Percentiles rank a stretch among this genome's conserved stretches.
These are phyloP conservation scores for Cladosporium sp. DNA, from an alignment of 2,329 filamentous ascomycete genomes.

Conservation along the genomic window DNA sequence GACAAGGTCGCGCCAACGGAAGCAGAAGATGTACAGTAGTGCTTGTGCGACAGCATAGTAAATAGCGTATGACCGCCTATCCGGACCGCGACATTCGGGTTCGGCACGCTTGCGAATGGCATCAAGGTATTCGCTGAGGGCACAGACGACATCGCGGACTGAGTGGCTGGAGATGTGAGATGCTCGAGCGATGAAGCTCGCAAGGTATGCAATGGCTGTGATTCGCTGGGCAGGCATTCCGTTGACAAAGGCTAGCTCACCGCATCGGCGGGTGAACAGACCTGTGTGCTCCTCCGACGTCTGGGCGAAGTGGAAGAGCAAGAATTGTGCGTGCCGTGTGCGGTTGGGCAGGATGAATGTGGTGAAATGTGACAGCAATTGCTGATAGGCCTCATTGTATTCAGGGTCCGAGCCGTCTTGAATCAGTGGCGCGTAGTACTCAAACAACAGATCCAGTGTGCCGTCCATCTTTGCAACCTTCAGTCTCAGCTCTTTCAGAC, in stretches of 20 bases:
- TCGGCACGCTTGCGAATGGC: slow-evolving; percentile 72
- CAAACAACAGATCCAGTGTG: slow-evolving; percentile 84
- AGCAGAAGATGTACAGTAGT: slow-evolving; percentile 93
- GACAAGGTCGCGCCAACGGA: slow-evolving; percentile 91
- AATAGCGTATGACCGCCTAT: slow-evolving; percentile 76
- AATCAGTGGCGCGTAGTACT: slow-evolving; percentile 75
- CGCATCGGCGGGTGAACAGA: slow-evolving; percentile 78
- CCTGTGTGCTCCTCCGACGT: slow-evolving; percentile 75
- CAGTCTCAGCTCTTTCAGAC: slow-evolving; percentile 71
- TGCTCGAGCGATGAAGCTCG: slow-evolving; percentile 89
- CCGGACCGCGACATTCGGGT: slow-evolving; percentile 74
- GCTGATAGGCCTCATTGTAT: slow-evolving; percentile 72
- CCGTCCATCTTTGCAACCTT: slow-evolving; percentile 90
- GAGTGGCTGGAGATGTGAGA: slow-evolving; percentile 74
- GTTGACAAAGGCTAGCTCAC: slow-evolving; percentile 72
- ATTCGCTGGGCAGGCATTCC: slow-evolving; percentile 77
- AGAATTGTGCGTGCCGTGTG: slow-evolving; percentile 90
- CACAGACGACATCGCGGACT: slow-evolving; percentile 78
- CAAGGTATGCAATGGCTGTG: slow-evolving; percentile 85
- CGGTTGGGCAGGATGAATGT: slow-evolving; percentile 86
- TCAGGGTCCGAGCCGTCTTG: slow-evolving; percentile 65
- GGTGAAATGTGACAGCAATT: slow-evolving; percentile 81
- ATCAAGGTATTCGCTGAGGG: slow-evolving; percentile 76
- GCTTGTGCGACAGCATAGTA: slow-evolving; percentile 91
- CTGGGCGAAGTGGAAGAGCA: slow-evolving; percentile 94